phyloP scores from a whole-genome alignment of 23 red algal genomes.

The Chondrus crispus region DNA sequence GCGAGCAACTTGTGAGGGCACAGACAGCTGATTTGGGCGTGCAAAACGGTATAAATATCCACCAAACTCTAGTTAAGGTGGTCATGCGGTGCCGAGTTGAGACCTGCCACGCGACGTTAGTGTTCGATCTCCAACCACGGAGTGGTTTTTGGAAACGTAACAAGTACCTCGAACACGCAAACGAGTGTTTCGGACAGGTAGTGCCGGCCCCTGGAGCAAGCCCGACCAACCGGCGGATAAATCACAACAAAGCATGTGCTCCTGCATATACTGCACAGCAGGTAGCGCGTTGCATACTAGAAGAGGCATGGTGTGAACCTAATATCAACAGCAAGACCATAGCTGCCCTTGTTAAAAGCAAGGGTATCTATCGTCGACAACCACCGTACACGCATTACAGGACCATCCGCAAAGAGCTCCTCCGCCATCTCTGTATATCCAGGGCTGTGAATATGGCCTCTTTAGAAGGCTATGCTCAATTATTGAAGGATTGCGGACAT shows the following conservation, averaged over 20 bases:
- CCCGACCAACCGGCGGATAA: neutral
- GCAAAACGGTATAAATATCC: neutral
- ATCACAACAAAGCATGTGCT: neutral
- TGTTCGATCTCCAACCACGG: conserved; percentile 4
- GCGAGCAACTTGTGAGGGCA: neutral
- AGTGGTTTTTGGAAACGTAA: conserved; percentile 20
- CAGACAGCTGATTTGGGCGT: neutral
- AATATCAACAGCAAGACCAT: neutral
- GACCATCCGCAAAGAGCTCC: neutral
- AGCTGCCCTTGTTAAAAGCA: neutral
- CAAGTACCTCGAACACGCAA: neutral
- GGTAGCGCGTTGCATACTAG: neutral
- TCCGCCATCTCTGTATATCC: neutral
- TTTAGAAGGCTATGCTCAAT: neutral
- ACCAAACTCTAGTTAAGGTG: neutral
- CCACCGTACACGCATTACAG: neutral
- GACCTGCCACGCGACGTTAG: neutral
- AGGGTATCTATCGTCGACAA: neutral
- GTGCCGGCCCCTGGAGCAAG: neutral
- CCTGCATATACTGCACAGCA: conserved; percentile 15
- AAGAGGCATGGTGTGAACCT: neutral
- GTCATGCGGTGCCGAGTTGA: neutral
- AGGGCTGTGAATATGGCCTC: neutral
- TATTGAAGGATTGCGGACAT: neutral
- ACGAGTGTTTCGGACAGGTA: neutral